phyloP scores from a whole-genome alignment of 31 red algal species.

The Endocladia muricata region DNA sequence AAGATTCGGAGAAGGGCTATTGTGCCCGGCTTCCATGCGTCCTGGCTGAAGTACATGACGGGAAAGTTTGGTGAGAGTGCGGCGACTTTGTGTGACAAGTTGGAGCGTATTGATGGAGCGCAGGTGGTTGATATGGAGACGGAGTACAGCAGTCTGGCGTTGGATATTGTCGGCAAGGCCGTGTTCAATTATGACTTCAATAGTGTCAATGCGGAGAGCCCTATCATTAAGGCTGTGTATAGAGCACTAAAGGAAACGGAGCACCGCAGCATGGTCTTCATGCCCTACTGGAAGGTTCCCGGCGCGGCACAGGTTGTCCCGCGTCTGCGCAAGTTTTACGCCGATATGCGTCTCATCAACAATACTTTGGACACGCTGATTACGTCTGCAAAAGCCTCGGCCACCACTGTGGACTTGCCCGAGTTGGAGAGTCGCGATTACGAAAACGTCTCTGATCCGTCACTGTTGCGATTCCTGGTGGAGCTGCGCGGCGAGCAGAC shows the following conservation, averaged over 20 bases:
- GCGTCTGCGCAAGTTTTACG: constrained; percentile 67
- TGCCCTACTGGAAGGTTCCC: constrained; percentile 88
- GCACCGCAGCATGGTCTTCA: constrained; percentile 49
- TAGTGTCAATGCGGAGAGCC: constrained; percentile 50
- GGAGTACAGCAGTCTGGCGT: constrained; percentile 70
- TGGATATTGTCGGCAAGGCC: constrained; percentile 86
- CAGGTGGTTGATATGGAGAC: constrained; percentile 76
- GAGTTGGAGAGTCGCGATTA: constrained; percentile 78
- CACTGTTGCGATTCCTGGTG: constrained; percentile 79
- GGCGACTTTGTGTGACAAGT: constrained; percentile 51
- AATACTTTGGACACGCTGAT: constrained; percentile 72
- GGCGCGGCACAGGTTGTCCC: constrained; percentile 50
- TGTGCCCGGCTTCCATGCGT: constrained; percentile 70
- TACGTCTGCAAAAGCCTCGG: constrained; percentile 35
- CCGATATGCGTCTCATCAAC: constrained; percentile 80
- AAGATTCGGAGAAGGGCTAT: constrained; percentile 78
- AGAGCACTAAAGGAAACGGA: constrained; percentile 75
- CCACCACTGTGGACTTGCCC: constrained; percentile 44
- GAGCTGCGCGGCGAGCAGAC: constrained; percentile 83
- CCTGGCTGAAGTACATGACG: constrained; percentile 70
- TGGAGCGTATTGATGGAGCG: constrained; percentile 12
- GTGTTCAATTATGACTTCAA: constrained; percentile 92
- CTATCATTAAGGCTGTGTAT: constrained; percentile 91
- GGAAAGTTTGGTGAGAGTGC: constrained; percentile 65
- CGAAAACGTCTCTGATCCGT: constrained; percentile 75